A percentile compares a stretch with the other conserved stretches of the same genome.
Conservation (phyloP, 2,329 filamentous ascomycete genomes). For the Berkeleyomyces basicola region DNA sequence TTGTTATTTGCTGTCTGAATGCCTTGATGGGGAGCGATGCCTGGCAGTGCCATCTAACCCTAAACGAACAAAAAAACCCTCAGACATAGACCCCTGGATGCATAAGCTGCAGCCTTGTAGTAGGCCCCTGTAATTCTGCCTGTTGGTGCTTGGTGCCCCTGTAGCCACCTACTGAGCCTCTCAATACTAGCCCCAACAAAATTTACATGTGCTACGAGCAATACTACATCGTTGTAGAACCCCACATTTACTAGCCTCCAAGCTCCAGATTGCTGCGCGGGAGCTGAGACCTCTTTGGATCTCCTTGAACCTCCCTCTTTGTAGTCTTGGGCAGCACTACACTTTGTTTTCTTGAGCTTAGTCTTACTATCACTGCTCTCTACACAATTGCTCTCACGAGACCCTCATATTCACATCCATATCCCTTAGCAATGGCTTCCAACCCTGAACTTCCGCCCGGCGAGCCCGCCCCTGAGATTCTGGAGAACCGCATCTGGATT, state of each 20-base stretch:
- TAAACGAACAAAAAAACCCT: no score
- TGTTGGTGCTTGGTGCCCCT: no score
- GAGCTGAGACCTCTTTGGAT: background rate
- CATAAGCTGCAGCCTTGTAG: no score
- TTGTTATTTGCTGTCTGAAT: no score
- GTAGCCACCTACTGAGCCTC: no score
- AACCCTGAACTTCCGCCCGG: slow-evolving; percentile 22
- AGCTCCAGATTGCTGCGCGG: background rate
- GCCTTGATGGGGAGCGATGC: no score
- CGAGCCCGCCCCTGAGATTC: slow-evolving; percentile 35
- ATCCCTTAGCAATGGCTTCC: slow-evolving; percentile 6
- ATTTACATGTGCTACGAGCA: no score
- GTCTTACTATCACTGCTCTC: background rate
- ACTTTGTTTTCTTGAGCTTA: background rate
- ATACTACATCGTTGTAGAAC: background rate
- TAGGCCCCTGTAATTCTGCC: no score
- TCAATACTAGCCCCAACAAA: no score
- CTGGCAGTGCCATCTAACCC: no score
- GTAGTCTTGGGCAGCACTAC: background rate
- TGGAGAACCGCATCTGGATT: slow-evolving; percentile 76
- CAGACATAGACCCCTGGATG: no score
- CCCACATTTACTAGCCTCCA: background rate
- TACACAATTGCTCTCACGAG: background rate
- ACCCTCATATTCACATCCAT: no score
- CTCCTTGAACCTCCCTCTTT: background rate